Evolutionary conservation across 371 early-diverging fungal genomes (phyloP), one percentile per base, ranked within the genome.

Genomic region (Cladochytrium tenue): DNA sequence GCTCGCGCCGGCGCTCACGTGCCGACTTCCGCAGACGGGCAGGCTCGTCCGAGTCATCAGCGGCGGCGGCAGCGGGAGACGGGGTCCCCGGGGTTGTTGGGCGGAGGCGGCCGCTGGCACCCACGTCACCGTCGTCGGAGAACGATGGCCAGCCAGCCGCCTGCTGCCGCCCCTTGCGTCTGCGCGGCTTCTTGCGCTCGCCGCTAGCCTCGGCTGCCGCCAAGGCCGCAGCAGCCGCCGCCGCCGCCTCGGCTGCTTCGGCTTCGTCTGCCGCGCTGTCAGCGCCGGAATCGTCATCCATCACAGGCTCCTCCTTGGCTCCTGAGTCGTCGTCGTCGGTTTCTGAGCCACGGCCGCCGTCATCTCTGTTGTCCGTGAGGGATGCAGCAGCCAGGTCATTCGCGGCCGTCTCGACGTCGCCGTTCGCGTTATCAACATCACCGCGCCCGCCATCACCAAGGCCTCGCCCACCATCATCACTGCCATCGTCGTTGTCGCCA

Each of bases 361-460:
- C 23, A 13, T 25, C 43, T 17, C 10, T 57, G 10, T 15, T 25
- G 26, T 26, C 26, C 15, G 4, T 25, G 5, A 15, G 10, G 58
- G 4, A 10, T 31, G 4, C 13, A 30, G 23, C 25, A 53, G 1
- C n/a, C 55, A 5, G 60, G 5, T 23, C 25, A 51, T 26, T 60
- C 61, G 32, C 3, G 51, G 25, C 3, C 53, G n/a, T 5, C 52
- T 69, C 60, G 13, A 26, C 60, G 26, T 60, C 65, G 43, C 25
- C 53, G 20, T 63, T 52, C 31, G 57, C 4, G 23, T 62, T 32
- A 5, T 36, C 64, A 20, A 55, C 68, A 15, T 26, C 58, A 17
- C 33, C n/a, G 31, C 60, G 56, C 23, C n/a, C 43, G 10, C 25
- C 60, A 15, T 70, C 70, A 25, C 35, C 68, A 26, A 52, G 53